Evolutionary conservation across 805 yeast species (phyloP).

Genomic region (Starmerella asiatica): DNA sequence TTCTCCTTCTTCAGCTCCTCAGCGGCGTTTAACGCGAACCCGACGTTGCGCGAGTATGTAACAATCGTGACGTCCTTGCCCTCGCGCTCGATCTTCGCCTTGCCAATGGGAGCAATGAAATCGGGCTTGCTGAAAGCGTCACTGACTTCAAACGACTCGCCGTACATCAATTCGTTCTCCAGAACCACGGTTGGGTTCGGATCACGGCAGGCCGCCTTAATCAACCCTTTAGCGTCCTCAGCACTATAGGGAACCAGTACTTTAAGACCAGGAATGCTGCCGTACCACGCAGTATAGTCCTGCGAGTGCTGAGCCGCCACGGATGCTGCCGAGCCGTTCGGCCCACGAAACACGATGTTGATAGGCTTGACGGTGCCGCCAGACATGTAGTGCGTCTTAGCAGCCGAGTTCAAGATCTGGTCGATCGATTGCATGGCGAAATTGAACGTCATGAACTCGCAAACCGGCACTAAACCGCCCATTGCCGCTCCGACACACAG

Average conservation of each 20-base stretch:
- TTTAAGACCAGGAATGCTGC: constrained; percentile 94
- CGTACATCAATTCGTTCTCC: constrained; percentile 91
- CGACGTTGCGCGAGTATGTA: constrained; percentile 84
- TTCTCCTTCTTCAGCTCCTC: constrained; percentile 69
- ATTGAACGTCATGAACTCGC: constrained; percentile 98
- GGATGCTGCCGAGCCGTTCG: constrained; percentile 99
- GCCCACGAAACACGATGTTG: constrained; percentile 96
- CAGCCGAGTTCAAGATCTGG: constrained; percentile 96
- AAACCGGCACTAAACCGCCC: constrained; percentile 89
- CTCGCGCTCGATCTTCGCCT: constrained; percentile 87
- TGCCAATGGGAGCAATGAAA: constrained; percentile 82
- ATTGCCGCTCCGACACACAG: constrained; percentile 91
- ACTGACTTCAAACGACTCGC: constrained; percentile 76
- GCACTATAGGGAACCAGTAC: constrained; percentile 91
- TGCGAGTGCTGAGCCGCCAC: constrained; percentile 99
- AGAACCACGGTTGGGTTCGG: constrained; percentile 95
- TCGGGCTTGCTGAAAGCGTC: constrained; percentile 84
- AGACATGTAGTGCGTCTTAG: constrained; percentile 97
- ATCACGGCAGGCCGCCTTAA: constrained; percentile 94
- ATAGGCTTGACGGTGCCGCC: constrained; percentile 92
- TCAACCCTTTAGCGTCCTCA: constrained; percentile 88
- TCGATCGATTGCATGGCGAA: constrained; percentile 99
- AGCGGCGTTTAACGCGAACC: constrained; percentile 80
- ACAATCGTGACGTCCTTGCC: constrained; percentile 86
- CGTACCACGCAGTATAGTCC: constrained; percentile 96